Base-by-base conservation (phyloP, 495 filamentous ascomycete species). In the Recurvomyces mirabilis region DNA sequence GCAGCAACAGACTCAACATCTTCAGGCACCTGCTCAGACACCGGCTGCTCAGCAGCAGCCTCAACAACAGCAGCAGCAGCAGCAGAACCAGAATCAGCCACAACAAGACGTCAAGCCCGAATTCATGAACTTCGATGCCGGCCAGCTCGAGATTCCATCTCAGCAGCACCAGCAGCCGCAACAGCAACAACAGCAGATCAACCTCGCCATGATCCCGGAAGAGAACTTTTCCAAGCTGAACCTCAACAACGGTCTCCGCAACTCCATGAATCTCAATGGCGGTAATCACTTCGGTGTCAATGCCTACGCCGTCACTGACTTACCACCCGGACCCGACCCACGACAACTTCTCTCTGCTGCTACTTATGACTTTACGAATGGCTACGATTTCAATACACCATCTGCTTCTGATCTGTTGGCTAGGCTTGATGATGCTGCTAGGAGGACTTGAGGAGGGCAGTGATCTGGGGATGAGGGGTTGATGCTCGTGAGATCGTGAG, bases 221-320 rank as follows among this genome's bases (percentile, higher is more conserved):
- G 43, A 53, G 21, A 47, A 56, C 38, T 56, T 56, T 38, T 74
- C 77, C 38, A 66, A 61, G n/a, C 68, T 85, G 55, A 80, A 86
- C 50, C 68, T 81, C 43, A 69, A 73, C 44, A 69, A 73, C 21
- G 68, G 76, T 58, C 66, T 83, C 43, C 52, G 79, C 21, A 43
- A 64, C 58, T 43, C 71, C 65, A 74, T 72, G 57, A 63, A 67
- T 31, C 70, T 66, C 30, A 70, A 68, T 33, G 64, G 71, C 48
- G 74, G 63, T 47, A 80, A 78, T 21, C 19, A 32, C 20, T 24
- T 25, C 57, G 80, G 84, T 51, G 74, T 84, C 10, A 75, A 80
- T 32, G 83, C 93, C 32, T 95, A 79, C 53, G 74, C 85, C 38
- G 77, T 93, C n/a, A 61, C 81, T 14, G 75, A 82, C 35, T 69